Evolutionary conservation across 140 eudicot genomes (phyloP), one percentile per base, ranked within the genome.

Genomic region (Cichorium intybus): DNA sequence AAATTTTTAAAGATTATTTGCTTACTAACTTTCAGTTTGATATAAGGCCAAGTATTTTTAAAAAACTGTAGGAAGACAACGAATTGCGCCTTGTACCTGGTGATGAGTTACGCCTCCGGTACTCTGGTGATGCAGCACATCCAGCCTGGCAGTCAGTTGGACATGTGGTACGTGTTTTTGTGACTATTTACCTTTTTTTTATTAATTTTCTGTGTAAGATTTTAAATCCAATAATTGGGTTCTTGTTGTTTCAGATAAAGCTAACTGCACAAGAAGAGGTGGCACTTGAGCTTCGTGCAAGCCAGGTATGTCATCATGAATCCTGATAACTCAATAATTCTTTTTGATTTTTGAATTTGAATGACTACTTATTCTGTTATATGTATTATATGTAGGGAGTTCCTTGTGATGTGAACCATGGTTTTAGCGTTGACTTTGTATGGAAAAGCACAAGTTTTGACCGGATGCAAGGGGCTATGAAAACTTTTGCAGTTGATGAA

Each of bases 11-110:
- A 9, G 35, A 31, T 31, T 6, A 5, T 24, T 43, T 24, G 60
- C 24, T 26, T 14, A 7, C 35, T 56, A 21, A 37, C 23, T 5
- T 49, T 49, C 66, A 53, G 54, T 60, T 60, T 34, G 58, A 47
- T 14, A 33, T 22, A 6, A 49, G 6, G 6, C 1, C 9, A 8
- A 0, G 14, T 10, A 1, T 35, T 35, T 35, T 29, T 73, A 43
- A 14, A 31, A n/a, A n/a, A n/a, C n/a, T 43, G 77, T 67, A 94
- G 99, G 99, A 94, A 81, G 99, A 94, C 72, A 94, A 94, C 53
- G 99, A 94, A 80, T 71, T 94, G 48, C 99, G 99, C 24, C 99
- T 94, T 80, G 99, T 94, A 66, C 99, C 99, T 80, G 99, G 99
- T 39, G 99, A 94, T 66, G 99, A 94, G 83, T 62, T 94, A 71